phyloP scores from a whole-genome alignment of 2,329 filamentous ascomycete species.

The Diplodia seriata region DNA sequence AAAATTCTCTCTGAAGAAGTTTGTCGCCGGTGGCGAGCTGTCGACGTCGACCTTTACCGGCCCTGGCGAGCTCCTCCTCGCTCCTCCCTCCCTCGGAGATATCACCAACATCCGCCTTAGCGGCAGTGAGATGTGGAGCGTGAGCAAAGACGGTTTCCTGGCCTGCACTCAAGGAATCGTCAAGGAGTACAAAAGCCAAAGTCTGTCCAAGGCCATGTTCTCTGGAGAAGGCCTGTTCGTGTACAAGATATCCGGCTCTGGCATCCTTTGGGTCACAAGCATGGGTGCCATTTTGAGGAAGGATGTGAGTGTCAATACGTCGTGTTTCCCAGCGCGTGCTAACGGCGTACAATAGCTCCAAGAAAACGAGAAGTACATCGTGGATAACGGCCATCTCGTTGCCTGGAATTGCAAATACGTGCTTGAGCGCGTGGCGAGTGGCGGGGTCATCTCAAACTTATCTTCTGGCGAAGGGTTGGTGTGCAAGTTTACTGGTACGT shows the following conservation, averaged over 20 bases:
- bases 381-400: constrained; percentile 91
- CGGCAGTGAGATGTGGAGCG: constrained; percentile 78
- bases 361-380: constrained; percentile 82
- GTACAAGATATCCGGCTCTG: constrained; percentile 81
- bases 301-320: constrained; percentile 67
- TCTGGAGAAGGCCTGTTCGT: constrained; percentile 91
- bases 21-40: constrained; percentile 83
- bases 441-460: constrained; percentile 88
- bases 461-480: constrained; percentile 86
- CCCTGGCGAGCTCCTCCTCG: constrained; percentile 87
- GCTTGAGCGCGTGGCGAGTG: constrained; percentile 86
- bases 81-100: constrained; percentile 81
- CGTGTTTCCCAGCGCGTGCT: constrained; percentile 38
- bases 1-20: constrained; percentile 90
- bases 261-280: constrained; percentile 87
- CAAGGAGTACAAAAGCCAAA: constrained; percentile 88
- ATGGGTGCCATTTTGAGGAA: constrained; percentile 96
- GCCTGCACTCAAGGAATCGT: constrained; percentile 84
- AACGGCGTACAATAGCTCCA: constrained; percentile 49
- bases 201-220: constrained; percentile 89
- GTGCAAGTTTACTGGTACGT: constrained; percentile 82
- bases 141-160: constrained; percentile 86
- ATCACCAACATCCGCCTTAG: constrained; percentile 78
- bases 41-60: constrained; percentile 81
- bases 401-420: constrained; percentile 97